Percentiles rank a stretch among this genome's conserved stretches.
These are phyloP conservation scores for Wickerhamiella infanticola DNA, from an alignment of 1,139 yeast genomes.

Conservation along the genomic window DNA sequence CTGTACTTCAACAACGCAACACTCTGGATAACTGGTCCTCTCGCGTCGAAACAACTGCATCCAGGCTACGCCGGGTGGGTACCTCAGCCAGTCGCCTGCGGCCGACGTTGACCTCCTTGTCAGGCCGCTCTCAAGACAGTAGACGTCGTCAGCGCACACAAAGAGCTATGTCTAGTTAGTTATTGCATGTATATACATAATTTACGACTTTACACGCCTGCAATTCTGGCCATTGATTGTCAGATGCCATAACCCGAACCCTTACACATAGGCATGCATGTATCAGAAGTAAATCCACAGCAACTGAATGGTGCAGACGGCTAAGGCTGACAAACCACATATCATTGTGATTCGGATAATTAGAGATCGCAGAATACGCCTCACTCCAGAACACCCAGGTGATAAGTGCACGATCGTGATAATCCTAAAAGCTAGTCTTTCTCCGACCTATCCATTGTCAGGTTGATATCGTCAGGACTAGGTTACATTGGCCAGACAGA, in stretches of 20 bases:
- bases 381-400: too few relatives aligned
- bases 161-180: too few relatives aligned
- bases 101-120: constrained; percentile 2
- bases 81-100: constrained; percentile 5
- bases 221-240: neutral
- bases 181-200: too few relatives aligned
- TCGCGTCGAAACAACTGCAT: constrained; percentile 12
- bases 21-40: constrained; percentile 8
- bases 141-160: too few relatives aligned
- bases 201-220: neutral
- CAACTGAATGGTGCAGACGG: neutral
- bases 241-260: neutral
- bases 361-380: too few relatives aligned
- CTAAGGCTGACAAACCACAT: too few relatives aligned
- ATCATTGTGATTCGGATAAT: too few relatives aligned
- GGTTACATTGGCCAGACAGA: too few relatives aligned
- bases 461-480: too few relatives aligned
- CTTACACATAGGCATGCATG: neutral
- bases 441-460: too few relatives aligned
- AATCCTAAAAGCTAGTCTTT: too few relatives aligned
- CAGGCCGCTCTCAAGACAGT: neutral
- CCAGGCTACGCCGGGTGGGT: constrained; percentile 7
- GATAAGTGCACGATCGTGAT: too few relatives aligned
- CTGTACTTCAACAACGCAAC: constrained; percentile 1
- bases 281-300: neutral